Base-by-base conservation (phyloP, 2,329 filamentous ascomycete genomes). In the Gliomastix tumulicola region DNA sequence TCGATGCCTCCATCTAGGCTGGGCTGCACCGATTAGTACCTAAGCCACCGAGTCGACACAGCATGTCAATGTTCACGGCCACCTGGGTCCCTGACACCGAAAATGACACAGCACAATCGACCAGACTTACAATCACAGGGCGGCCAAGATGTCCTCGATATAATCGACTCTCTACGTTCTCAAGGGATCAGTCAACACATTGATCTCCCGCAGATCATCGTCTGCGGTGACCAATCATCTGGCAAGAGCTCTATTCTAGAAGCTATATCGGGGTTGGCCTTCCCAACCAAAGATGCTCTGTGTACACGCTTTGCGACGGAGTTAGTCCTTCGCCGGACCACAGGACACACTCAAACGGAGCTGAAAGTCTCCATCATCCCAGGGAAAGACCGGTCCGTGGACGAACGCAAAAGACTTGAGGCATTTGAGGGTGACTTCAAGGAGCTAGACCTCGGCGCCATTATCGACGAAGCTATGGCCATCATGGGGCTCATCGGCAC, bases 201-300 rank as follows among this genome's bases (percentile, higher is more conserved):
- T 13, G 57, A 59, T 12, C 51, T 69, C 0, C 67, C 66, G 0
- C 57, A 69, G 42, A 66, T 70, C 38, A 69, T 81, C 20, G 75
- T 81, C 11, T 75, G 69, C 35, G 77, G 79, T 4, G 71, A 80
- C 39, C 76, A 81, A 44, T 78, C 71, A 0, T 69, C 71, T 2
- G 79, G 78, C 4, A 84, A 84, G 50, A 79, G 73, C 38, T 81
- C 76, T 0, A 74, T 82, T 0, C 66, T 84, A 0, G 76, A 83
- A 46, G 78, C 76, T 2, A 74, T 84, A 27, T 79, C 78, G 0
- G 68, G 74, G 4, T 65, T 83, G 3, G 63, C 66, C 0, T 83
- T 84, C 42, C 77, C 77, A 0, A 59, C 64, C 8, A 73, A 76
- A 18, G 71, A 74, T 36, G 72, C 66, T 25, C 49, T 80, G 0